phyloP scores from a whole-genome alignment of 495 filamentous ascomycete species.

The Collariella sp. region DNA sequence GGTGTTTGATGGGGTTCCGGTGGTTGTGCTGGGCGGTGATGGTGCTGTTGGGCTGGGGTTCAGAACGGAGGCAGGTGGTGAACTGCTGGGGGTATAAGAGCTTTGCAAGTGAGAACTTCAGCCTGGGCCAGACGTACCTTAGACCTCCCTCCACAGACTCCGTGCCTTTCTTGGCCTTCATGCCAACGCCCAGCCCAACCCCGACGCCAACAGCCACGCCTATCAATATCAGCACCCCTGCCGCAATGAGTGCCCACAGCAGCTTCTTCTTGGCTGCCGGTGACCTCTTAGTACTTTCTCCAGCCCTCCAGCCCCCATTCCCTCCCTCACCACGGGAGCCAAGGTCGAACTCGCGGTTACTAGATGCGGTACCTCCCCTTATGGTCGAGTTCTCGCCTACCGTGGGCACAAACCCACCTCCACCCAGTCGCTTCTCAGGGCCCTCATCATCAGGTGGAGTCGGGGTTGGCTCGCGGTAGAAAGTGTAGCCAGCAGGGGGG shows the following conservation, averaged over 20 bases:
- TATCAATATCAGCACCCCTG: constrained; percentile 24
- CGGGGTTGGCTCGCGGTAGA: constrained; percentile 32
- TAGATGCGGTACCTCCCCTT: not conserved
- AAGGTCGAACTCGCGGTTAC: constrained; percentile 4
- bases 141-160: not conserved
- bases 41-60: constrained; percentile 4
- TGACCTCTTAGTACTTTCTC: not conserved
- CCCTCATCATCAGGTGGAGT: constrained; percentile 20
- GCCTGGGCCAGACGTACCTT: constrained; percentile 18
- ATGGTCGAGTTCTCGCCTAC: not conserved
- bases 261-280: constrained; percentile 20
- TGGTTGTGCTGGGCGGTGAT: not conserved
- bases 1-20: not conserved
- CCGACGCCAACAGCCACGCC: constrained; percentile 33
- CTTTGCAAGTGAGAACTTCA: not conserved
- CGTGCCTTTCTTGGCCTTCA: constrained; percentile 12
- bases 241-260: constrained; percentile 22
- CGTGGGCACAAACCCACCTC: not conserved
- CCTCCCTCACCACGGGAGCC: not conserved
- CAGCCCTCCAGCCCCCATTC: constrained; percentile 1
- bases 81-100: not conserved
- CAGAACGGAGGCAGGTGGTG: not conserved
- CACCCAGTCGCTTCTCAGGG: constrained; percentile 13
- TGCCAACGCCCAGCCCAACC: constrained; percentile 31
- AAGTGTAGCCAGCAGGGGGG: constrained; percentile 21